Evolutionary conservation across 2,329 filamentous ascomycete species (phyloP), one percentile per base, ranked within the genome.

Genomic region (Elsinoe fawcettii): DNA sequence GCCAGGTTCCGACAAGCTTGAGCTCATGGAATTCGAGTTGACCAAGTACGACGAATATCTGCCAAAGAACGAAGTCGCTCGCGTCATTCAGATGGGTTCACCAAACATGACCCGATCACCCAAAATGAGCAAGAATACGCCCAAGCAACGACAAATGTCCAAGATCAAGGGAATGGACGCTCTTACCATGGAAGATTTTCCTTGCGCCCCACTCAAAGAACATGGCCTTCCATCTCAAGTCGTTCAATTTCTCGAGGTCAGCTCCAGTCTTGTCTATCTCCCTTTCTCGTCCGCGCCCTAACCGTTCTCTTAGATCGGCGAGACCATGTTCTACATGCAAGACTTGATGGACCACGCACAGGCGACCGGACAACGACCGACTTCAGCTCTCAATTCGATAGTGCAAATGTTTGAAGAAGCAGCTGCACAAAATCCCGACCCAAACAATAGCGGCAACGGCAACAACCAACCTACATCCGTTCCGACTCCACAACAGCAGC

Each of bases 21-120:
- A 96, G 60, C 77, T 90, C 60, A 80, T 97, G 51, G 89, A 96
- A 65, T 91, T 97, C 63, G 78, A 84, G 47, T 89, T 88, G 1
- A 80, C 77, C 34, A 80, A 78, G 51, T 87, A 95, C 65, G 88
- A 91, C 63, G 91, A 97, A 71, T 96, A 87, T 65, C 76, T 97
- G 46, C 85, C 90, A 20, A 83, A 89, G 56, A 81, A 77, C 60
- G 77, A 77, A 51, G 66, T 84, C 65, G 79, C 71, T 65, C 67
- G 67, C 58, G 67, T 76, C 43, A 71, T 77, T 54, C 63, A 62
- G 8, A 69, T 76, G 60, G 75, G 75, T 61, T 77, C 77, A 12
- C 75, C 77, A 9, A 79, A 79, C 55, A 76, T 77, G 66, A 84
- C 79, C 55, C 63, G 65, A 55, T 69, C 66, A 23, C 70, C 70